phyloP scores from a whole-genome alignment of 352 stramenopile species.

The Pseudoperonospora humuli region DNA sequence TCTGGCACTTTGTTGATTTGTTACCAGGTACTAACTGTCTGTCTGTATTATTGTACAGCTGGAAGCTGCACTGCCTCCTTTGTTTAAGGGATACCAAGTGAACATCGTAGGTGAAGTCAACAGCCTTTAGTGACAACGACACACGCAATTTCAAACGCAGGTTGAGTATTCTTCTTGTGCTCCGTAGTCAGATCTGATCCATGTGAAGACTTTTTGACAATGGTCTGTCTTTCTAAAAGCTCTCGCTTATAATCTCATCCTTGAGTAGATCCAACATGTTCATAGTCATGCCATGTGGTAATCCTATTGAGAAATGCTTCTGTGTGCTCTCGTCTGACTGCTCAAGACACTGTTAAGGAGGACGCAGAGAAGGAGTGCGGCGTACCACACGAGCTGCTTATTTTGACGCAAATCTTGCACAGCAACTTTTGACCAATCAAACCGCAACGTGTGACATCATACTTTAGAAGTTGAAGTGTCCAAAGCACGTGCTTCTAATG shows the following conservation, averaged over 20 bases:
- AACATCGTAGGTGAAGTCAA: conserved; percentile 81
- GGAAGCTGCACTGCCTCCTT: conserved; percentile 40
- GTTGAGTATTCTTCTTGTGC: too few species aligned
- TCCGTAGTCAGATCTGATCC: too few species aligned
- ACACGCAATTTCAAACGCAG: conserved; percentile 1
- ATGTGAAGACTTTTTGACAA: too few species aligned
- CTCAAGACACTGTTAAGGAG: conserved; percentile 33
- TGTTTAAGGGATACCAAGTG: conserved; percentile 77
- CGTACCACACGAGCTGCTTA: conserved; percentile 52
- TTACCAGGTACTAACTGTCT: conserved; percentile 3
- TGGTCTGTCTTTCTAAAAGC: too few species aligned
- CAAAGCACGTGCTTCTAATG: too few species aligned
- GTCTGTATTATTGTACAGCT: conserved; percentile 26
- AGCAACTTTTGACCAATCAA: too few species aligned
- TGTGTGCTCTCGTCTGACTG: conserved; percentile 45
- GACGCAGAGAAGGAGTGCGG: background rate
- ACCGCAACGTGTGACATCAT: too few species aligned
- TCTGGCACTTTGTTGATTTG: background rate
- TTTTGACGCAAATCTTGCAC: too few species aligned
- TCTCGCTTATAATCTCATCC: too few species aligned
- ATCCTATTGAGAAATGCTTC: conserved; percentile 81
- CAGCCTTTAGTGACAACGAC: conserved; percentile 52
- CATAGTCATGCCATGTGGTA: too few species aligned
- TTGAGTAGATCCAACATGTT: too few species aligned
- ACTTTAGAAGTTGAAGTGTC: too few species aligned